Evolutionary conservation across 1,139 yeast species (phyloP), one percentile per base, ranked within the genome.

Genomic region (Kluyveromyces sp.): DNA sequence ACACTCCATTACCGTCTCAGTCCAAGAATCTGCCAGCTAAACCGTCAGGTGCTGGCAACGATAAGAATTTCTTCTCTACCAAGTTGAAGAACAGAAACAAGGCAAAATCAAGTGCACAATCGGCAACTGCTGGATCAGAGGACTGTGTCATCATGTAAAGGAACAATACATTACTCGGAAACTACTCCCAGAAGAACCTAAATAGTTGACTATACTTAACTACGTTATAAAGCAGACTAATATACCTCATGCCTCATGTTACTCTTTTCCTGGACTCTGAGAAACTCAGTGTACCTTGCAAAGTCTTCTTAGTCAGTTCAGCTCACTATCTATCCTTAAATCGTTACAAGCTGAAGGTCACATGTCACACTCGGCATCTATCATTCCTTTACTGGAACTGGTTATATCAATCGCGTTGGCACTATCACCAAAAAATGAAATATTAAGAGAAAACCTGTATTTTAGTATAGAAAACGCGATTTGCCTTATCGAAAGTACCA

Each of bases 141-240:
- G 41, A 38, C 30, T 38, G 41, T 20, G 22, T 38, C 3, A 38
- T 38, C 32, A 38, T 38, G 41, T 38, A 31, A 29, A 20, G 18
- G 26, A 6, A 6, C 26, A 22, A 22, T 22, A 20, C 22, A 18
- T 30, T 7, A 30, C 7, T n/a, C 15, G 7, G 17, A 15, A 6
- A 30, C 17, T 30, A 13, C 17, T 6, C 12, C 6, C 6, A 7
- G 33, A 30, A 22, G n/a, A n/a, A n/a, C n/a, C n/a, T n/a, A n/a
- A n/a, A n/a, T n/a, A n/a, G n/a, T n/a, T n/a, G n/a, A n/a, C n/a
- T n/a, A n/a, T n/a, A n/a, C n/a, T n/a, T n/a, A n/a, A n/a, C n/a
- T n/a, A n/a, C n/a, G n/a, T n/a, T n/a, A n/a, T n/a, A n/a, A n/a
- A n/a, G n/a, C n/a, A n/a, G n/a, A n/a, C n/a, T n/a, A n/a, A n/a